Evolutionary conservation across 371 early-diverging fungal species (phyloP), one percentile per base, ranked within the genome.

Genomic region (Rhizopus arrhizus): DNA sequence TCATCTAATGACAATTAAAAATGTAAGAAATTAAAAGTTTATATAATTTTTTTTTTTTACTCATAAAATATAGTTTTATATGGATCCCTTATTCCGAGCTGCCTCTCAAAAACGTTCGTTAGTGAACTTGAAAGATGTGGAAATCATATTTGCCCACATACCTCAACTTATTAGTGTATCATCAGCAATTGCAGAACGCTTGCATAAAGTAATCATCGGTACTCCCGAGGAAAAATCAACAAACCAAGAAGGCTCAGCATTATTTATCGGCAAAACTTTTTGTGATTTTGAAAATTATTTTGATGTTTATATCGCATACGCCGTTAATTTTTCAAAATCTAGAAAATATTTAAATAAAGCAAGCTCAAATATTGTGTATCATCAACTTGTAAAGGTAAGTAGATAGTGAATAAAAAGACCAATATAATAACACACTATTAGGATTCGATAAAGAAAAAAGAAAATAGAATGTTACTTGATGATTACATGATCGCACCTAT

Each of bases 401-500:
- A n/a, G 33, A 4, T 22, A 4, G 28, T 29, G 48, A 42, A 8
- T 4, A 32, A 22, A 16, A 48, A 32, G 15, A n/a, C 7, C 13
- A 36, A 8, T 13, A 29, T 36, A 9, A n/a, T 16, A 28, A 11
- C 34, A n/a, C 0, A 22, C 3, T 13, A 40, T 9, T 59, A 68
- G 68, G 63, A 68, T 43, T 59, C 72, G 12, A 60, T 59, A 52
- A 48, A 59, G 16, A 61, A 64, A 42, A 70, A 72, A 48, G 65
- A 70, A 52, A 73, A 74, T 41, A 59, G 70, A 32, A 70, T 83
- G 64, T 51, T 67, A 4, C 56, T 80, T 9, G 34, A 71, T 11
- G 83, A 80, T 64, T 83, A 83, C 49, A 67, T 78, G 73, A 83
- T 83, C 59, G 71, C 81, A 47, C 83, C 83, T 34, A 80, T 83